These are phyloP conservation scores for Pachyrhizus erosus DNA, from an alignment of 306 rosid species.

Conservation along the genomic window DNA sequence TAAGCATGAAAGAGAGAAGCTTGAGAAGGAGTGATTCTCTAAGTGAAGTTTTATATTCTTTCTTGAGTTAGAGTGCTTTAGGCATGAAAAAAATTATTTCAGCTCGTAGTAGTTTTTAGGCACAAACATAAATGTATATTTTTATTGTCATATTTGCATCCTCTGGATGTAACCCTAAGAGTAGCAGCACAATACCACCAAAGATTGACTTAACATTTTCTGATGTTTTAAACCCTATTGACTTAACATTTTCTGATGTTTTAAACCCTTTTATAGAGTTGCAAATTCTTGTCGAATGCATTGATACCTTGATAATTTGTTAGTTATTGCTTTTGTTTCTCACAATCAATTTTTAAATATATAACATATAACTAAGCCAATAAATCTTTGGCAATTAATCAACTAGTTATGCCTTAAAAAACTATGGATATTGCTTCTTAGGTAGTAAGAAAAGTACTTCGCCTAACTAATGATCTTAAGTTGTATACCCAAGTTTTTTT, in stretches of 20 bases:
- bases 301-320: not conserved
- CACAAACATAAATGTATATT: slow-evolving; percentile 18
- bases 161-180: not conserved
- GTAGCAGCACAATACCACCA: slow-evolving; percentile 9
- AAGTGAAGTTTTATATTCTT: slow-evolving; percentile 24
- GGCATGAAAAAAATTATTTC: slow-evolving; percentile 13
- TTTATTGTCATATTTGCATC: not conserved
- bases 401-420: not conserved
- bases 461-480: not conserved
- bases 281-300: not conserved
- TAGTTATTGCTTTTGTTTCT: not conserved
- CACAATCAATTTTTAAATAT: not conserved
- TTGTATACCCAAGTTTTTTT: not conserved
- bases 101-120: slow-evolving; percentile 11
- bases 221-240: not conserved
- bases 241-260: not conserved
- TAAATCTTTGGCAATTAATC: not conserved
- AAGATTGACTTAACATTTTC: not conserved
- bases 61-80: slow-evolving; percentile 9
- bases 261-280: not conserved
- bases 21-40: slow-evolving; percentile 12
- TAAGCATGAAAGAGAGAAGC: slow-evolving; percentile 29
- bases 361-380: not conserved
- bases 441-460: no score
- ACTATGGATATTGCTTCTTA: not conserved